These are phyloP conservation scores for Xylogone sp. DNA, from an alignment of 2,329 filamentous ascomycete species.

Conservation along the genomic window DNA sequence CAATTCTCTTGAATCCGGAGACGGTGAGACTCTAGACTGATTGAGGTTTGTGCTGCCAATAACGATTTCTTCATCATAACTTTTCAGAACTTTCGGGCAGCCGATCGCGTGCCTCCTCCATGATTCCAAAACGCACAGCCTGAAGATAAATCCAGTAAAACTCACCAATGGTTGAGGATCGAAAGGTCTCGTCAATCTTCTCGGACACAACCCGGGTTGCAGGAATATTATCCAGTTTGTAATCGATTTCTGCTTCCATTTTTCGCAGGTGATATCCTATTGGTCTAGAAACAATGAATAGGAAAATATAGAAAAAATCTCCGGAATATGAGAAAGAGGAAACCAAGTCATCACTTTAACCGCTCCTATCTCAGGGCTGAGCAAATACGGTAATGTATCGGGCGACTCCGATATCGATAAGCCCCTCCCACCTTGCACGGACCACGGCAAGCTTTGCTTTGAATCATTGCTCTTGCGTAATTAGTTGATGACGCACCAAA, in stretches of 20 bases:
- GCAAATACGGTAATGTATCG: not conserved
- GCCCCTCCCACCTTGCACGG: not conserved
- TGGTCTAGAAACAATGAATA: too few relatives aligned
- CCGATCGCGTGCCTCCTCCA: too few relatives aligned
- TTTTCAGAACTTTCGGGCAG: not conserved
- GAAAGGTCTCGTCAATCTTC: slow-evolving; percentile 58
- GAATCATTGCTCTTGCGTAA: not conserved
- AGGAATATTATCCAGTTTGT: slow-evolving; percentile 52
- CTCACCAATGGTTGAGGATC: slow-evolving; percentile 58
- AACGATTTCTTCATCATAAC: too few relatives aligned
- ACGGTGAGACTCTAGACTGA: not conserved
- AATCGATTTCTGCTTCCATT: slow-evolving; percentile 39
- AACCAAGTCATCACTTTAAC: too few relatives aligned
- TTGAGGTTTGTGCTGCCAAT: too few relatives aligned
- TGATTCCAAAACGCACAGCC: not conserved
- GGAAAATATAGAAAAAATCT: too few relatives aligned
- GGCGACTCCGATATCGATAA: not conserved
- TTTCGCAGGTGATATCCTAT: slow-evolving; percentile 3
- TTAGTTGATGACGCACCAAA: too few relatives aligned
- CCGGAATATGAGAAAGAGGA: too few relatives aligned
- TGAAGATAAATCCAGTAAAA: slow-evolving; percentile 8
- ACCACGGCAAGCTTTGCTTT: not conserved
- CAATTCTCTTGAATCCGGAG: too few relatives aligned
- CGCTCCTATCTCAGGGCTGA: too few relatives aligned
- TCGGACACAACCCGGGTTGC: slow-evolving; percentile 45